Conservation (phyloP, 2,329 filamentous ascomycete genomes). For the Thelonectria olida region DNA sequence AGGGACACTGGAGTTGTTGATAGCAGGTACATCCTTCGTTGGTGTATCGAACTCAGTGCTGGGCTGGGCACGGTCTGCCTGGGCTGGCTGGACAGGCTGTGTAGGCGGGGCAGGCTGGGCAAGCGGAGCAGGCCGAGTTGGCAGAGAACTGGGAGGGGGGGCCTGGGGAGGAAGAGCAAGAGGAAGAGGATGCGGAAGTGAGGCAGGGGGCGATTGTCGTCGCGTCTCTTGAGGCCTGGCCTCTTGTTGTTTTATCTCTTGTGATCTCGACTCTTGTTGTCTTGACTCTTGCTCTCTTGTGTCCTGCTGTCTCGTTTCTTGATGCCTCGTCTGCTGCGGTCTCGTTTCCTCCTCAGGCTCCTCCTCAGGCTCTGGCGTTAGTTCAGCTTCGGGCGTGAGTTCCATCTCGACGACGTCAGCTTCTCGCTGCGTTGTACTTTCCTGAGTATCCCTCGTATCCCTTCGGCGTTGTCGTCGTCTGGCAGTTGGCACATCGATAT, state of each 20-base stretch:
- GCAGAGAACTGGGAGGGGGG: constrained; percentile 1
- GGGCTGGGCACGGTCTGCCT: constrained; percentile 28
- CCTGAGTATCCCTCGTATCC: neutral
- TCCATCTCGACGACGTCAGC: constrained; percentile 23
- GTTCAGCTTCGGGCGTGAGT: constrained; percentile 21
- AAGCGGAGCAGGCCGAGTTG: constrained; percentile 4
- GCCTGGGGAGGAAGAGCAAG: constrained; percentile 6
- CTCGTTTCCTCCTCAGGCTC: neutral
- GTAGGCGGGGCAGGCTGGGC: constrained; percentile 27
- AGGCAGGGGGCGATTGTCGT: neutral
- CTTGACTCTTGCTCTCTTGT: neutral
- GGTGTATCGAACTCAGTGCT: constrained; percentile 32
- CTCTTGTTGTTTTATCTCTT: neutral
- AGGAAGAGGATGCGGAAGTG: neutral
- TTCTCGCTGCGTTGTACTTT: constrained; percentile 17
- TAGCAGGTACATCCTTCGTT: constrained; percentile 24
- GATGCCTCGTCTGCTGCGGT: neutral
- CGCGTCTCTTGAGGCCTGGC: neutral
- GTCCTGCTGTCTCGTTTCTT: neutral
- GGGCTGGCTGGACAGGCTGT: constrained; percentile 22
- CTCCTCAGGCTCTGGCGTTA: constrained; percentile 10
- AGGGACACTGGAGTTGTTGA: constrained; percentile 20
- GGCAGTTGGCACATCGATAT: constrained; percentile 30
- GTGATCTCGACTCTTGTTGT: neutral
- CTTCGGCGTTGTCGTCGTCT: constrained; percentile 29